Evolutionary conservation across 345 rosid species (phyloP).

Genomic region (Combretum micranthum): DNA sequence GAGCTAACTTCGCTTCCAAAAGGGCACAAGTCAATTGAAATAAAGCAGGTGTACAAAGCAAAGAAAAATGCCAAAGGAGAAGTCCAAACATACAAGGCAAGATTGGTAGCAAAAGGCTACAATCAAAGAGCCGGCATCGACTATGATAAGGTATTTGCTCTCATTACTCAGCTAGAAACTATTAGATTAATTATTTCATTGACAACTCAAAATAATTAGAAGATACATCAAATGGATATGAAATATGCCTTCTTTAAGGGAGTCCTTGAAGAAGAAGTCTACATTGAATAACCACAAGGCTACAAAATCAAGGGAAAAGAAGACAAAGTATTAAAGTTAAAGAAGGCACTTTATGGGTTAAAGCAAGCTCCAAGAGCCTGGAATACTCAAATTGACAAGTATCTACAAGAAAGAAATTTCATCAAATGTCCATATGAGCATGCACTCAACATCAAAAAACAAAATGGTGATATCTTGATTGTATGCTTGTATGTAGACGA

Average conservation of each 20-base stretch:
- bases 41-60: no score
- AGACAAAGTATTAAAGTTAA: background rate
- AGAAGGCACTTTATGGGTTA: background rate
- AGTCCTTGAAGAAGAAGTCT: background rate
- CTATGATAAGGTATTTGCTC: no score
- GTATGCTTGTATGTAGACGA: background rate
- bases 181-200: no score
- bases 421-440: background rate
- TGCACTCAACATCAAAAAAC: constrained; percentile 2
- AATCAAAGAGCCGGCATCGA: no score
- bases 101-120: no score
- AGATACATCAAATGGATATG: background rate
- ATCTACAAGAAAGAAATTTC: background rate
- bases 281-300: background rate
- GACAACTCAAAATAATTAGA: background rate
- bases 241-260: background rate
- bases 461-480: background rate
- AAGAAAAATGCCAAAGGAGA: no score
- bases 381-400: background rate
- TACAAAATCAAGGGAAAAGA: background rate
- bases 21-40: no score
- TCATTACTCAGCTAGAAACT: no score
- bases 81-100: no score
- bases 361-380: background rate
- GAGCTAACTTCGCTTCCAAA: no score